phyloP scores from a whole-genome alignment of 768 basidiomycete genomes.

The Suillus cothurnatus region DNA sequence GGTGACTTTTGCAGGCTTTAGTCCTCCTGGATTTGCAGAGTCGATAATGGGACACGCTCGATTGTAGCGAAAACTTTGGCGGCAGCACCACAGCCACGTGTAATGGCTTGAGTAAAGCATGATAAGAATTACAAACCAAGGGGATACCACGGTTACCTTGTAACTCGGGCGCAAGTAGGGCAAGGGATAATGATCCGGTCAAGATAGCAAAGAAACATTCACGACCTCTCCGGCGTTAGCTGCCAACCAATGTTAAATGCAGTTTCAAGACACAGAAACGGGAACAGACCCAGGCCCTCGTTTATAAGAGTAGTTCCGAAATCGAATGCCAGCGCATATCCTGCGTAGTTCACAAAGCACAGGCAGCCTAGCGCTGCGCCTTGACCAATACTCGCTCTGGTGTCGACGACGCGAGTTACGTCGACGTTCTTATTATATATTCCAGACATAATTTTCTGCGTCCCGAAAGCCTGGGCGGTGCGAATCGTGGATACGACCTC shows the following conservation, averaged over 20 bases:
- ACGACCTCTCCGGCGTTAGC: conserved; percentile 49
- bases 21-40: conserved; percentile 43
- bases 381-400: conserved; percentile 37
- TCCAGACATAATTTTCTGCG: conserved; percentile 41
- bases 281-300: conserved; percentile 24
- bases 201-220: conserved; percentile 54
- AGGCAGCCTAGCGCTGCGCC: conserved; percentile 44
- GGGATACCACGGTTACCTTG: conserved; percentile 29
- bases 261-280: not conserved
- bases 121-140: not conserved
- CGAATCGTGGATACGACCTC: conserved; percentile 60
- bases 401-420: conserved; percentile 35
- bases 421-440: conserved; percentile 48
- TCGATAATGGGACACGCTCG: conserved; percentile 57
- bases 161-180: conserved; percentile 53
- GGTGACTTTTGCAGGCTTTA: conserved; percentile 43
- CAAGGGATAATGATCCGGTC: conserved; percentile 58
- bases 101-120: conserved; percentile 35
- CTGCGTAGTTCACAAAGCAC: conserved; percentile 50
- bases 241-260: conserved; percentile 6
- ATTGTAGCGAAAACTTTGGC: conserved; percentile 59
- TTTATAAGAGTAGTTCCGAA: conserved; percentile 56
- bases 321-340: conserved; percentile 43
- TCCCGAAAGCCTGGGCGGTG: conserved; percentile 59
- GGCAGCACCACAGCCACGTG: conserved; percentile 53